Base-by-base conservation (phyloP, 1,284 basidiomycete genomes). In the Apiotrichum gamsii region DNA sequence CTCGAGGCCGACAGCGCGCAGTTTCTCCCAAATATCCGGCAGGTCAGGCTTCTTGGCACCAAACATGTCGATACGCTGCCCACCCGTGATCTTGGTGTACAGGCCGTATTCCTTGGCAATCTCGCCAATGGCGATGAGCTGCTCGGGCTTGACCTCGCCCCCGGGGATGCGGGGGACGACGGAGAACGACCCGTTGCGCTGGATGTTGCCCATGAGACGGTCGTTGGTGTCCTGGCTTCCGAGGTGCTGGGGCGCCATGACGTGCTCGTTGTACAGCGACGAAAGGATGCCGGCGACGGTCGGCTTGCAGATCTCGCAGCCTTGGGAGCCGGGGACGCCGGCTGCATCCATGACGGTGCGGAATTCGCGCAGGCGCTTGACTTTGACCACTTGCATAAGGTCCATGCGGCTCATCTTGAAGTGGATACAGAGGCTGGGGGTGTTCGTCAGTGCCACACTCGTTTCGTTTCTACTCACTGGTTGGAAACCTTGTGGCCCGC, bases 261-360 rank as follows among this genome's bases (percentile, higher is more conserved):
- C 73, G 59, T 80, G 79, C 54, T 85, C 83, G 58, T 86, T 86
- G 65, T 63, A 62, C 9, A 61, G 44, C 18, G 81, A 82, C 0
- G 83, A 81, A 23, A 87, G 72, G 49, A 87, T 83, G 54, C 76
- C 80, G 14, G 77, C 84, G 32, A 87, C 75, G 2, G 79, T 79
- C 2, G 85, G 85, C 57, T 82, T 84, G 72, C 85, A 87, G 21
- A 82, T 69, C 64, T 87, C 85, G 58, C 85, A 87, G 1, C 85
- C 85, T 6, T 83, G 60, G 2, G 80, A 74, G 34, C 77, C 71
- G 20, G 74, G 64, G 14, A 75, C 72, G 23, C 82, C 83, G 6
- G 73, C 72, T 10, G 71, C 72, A 14, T 66, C 61, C 77, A 85
- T 81, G 38, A 84, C 74, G 20, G 78, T 77, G 1, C 70, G 56